Evolutionary conservation across 768 basidiomycete species (phyloP).

Genomic region (Daedaleopsis sinensis): DNA sequence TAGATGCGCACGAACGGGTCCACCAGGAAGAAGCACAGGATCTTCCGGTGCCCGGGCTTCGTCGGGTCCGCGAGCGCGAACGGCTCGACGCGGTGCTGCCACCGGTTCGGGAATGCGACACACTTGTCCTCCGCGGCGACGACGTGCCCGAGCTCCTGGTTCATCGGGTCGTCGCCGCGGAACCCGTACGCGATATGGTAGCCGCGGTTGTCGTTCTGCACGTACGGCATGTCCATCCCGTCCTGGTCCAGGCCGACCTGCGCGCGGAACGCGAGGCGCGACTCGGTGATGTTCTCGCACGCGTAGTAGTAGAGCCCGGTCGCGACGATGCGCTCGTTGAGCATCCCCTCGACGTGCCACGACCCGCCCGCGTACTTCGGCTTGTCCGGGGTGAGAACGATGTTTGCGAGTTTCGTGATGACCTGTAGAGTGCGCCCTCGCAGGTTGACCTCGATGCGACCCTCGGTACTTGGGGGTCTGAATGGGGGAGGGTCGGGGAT

Average conservation of each 20-base stretch:
- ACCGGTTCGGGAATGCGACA: slow-evolving; percentile 40
- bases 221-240: not conserved
- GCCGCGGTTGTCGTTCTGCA: not conserved
- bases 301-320: slow-evolving; percentile 26
- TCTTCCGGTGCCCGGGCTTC: slow-evolving; percentile 41
- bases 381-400: slow-evolving; percentile 33
- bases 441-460: slow-evolving; percentile 4
- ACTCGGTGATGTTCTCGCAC: slow-evolving; percentile 35
- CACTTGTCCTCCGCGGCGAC: slow-evolving; percentile 29
- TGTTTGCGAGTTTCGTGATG: slow-evolving; percentile 43
- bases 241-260: slow-evolving; percentile 8
- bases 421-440: slow-evolving; percentile 32
- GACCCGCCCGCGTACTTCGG: slow-evolving; percentile 32
- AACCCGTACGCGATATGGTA: not conserved
- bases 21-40: slow-evolving; percentile 40
- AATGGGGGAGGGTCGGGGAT: too few species aligned
- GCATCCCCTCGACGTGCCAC: slow-evolving; percentile 38
- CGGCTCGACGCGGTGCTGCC: slow-evolving; percentile 39
- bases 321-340: slow-evolving; percentile 10
- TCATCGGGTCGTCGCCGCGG: slow-evolving; percentile 11
- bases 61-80: slow-evolving; percentile 36
- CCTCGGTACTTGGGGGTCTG: too few species aligned
- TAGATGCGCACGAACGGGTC: slow-evolving; percentile 34
- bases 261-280: slow-evolving; percentile 36
- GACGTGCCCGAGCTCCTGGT: slow-evolving; percentile 32